Base-by-base conservation (phyloP, 129 eudicot genomes). In the Flaveria linearis region DNA sequence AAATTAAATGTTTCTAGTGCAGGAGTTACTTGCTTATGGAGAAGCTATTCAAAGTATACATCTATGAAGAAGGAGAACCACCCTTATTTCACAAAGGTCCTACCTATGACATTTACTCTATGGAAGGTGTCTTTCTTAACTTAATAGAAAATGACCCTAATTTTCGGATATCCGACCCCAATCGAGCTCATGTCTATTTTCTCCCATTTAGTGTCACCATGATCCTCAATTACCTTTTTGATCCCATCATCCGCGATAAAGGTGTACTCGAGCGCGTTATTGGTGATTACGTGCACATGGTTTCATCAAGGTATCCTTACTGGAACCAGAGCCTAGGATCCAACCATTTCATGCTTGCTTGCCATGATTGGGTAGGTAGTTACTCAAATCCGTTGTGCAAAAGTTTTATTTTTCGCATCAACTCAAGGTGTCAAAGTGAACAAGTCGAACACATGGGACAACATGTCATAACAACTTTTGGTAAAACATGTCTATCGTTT, bases 291-390 rank as follows among this genome's bases (percentile, higher is more conserved):
- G 89, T 89, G 18, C 83, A 65, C 20, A 42, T 71, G 9, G 76
- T 92, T 16, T 89, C 96, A 1, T 55, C 85, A 50, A 87, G 82
- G 81, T 89, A 92, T 68, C 86, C 91, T 3, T 92, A 82, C 7
- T 92, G 97, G 97, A 92, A 92, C 78, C 64, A 84, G 47, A 92
- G 97, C 84, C 96, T 89, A 1, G 97, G 97, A 76, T 87, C 96
- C 51, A 92, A 92, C 73, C 97, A 92, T 75, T 89, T 92, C 92
- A 92, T 92, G 97, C 91, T 92, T 47, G 84, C 97, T 15, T 92
- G 97, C 79, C 97, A 92, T 65, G 97, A 92, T 60, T 92, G 97
- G 97, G 97, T 92, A 84, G 15, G 76, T 66, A n/a, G 20, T 78
- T 57, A 51, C 72, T 56, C 71, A 42, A 78, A 60, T 76, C 78